Conservation (phyloP, 495 filamentous ascomycete species). For the Astrothelium subdiscretum region DNA sequence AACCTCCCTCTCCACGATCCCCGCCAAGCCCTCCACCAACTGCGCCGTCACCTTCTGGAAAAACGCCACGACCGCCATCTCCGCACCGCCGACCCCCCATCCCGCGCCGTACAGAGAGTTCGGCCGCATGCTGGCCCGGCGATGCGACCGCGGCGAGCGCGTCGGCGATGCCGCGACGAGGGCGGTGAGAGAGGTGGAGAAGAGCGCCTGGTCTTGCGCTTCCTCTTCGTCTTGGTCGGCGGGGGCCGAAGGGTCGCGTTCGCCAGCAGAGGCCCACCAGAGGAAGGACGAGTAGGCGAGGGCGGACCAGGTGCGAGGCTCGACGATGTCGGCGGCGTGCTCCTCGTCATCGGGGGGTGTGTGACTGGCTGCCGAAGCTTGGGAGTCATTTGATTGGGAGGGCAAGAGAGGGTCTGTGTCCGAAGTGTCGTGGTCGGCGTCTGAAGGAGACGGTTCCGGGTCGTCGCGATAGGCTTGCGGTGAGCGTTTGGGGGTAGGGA, state of each 20-base stretch:
- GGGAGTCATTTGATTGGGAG: conserved; percentile 1
- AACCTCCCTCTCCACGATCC: conserved; percentile 49
- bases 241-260: conserved; percentile 40
- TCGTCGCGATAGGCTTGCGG: not conserved
- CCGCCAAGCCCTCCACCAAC: conserved; percentile 56
- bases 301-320: conserved; percentile 77
- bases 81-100: not conserved
- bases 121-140: conserved; percentile 9
- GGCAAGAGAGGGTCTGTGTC: not conserved
- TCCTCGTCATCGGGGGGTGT: conserved; percentile 5
- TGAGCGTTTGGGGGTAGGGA: conserved; percentile 1
- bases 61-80: conserved; percentile 75
- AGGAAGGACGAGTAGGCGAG: conserved; percentile 87
- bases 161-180: conserved; percentile 5
- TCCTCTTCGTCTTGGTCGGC: conserved; percentile 23
- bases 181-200: conserved; percentile 19
- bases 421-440: conserved; percentile 5
- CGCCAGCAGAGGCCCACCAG: conserved; percentile 97
- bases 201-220: conserved; percentile 19
- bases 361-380: not conserved
- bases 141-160: conserved; percentile 16
- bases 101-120: not conserved
- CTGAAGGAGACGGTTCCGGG: conserved; percentile 29
- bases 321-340: conserved; percentile 42
- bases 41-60: conserved; percentile 77